Conservation (phyloP, 805 yeast species). For the Ascoidea rubescens region DNA sequence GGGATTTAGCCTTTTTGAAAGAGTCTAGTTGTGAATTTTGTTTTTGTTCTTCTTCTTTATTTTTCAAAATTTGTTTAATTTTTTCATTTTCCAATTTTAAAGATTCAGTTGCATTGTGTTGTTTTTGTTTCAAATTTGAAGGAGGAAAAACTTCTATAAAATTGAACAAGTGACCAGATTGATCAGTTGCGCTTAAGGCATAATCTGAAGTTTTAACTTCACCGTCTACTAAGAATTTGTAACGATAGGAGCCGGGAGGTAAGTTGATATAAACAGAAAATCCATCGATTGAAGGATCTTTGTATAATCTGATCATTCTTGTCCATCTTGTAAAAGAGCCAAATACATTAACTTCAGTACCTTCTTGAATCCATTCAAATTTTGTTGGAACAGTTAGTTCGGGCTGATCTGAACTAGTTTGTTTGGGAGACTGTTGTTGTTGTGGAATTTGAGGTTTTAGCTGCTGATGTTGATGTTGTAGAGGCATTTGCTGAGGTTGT, state of each 20-base stretch:
- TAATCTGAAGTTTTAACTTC: slow-evolving; percentile 80
- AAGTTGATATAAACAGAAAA: slow-evolving; percentile 60
- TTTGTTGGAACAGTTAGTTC: slow-evolving; percentile 33
- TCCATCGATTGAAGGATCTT: slow-evolving; percentile 32
- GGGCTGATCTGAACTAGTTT: neutral
- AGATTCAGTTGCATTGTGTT: slow-evolving; percentile 1
- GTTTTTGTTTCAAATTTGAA: slow-evolving; percentile 6
- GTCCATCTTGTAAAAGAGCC: slow-evolving; percentile 98
- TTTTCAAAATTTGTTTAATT: neutral
- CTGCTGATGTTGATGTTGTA: neutral
- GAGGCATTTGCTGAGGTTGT: slow-evolving; percentile 7
- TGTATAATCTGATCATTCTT: slow-evolving; percentile 81
- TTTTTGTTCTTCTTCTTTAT: neutral
- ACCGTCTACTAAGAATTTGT: slow-evolving; percentile 87
- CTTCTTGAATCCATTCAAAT: slow-evolving; percentile 93
- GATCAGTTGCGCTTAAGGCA: slow-evolving; percentile 94
- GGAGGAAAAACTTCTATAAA: slow-evolving; percentile 52
- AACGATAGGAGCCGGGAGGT: slow-evolving; percentile 86
- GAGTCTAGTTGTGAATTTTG: neutral
- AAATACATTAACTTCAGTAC: slow-evolving; percentile 85
- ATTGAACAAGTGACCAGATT: slow-evolving; percentile 90
- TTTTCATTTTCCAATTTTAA: neutral
- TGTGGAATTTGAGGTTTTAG: neutral
- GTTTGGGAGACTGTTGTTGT: slow-evolving; percentile 1
- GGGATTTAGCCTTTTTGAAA: neutral